A percentile compares a stretch with the other conserved stretches of the same genome.
Evolutionary conservation across 179 eudicot genomes (phyloP).

Genomic region (Vitellaria paradoxa): DNA sequence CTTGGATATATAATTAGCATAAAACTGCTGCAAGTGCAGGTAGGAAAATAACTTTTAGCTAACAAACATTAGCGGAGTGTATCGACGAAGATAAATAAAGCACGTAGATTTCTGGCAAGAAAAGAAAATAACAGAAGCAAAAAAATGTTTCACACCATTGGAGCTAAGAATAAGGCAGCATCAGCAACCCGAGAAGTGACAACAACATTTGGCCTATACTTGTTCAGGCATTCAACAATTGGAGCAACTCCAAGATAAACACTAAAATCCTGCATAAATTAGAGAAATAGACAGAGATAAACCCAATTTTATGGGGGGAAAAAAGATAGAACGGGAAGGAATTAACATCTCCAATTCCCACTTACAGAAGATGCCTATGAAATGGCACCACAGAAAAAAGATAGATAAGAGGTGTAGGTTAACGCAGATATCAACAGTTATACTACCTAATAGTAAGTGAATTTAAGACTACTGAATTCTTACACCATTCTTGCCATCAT

Average conservation of each 20-base stretch:
- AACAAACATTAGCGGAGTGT: background rate
- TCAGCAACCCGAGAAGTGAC: slow-evolving; percentile 98
- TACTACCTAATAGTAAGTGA: background rate
- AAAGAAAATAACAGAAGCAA: background rate
- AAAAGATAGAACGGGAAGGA: background rate
- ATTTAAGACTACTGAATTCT: slow-evolving; percentile 33
- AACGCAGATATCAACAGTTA: background rate
- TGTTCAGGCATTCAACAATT: slow-evolving; percentile 81
- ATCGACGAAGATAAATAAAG: background rate
- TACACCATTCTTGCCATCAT: slow-evolving; percentile 47
- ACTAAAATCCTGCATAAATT: slow-evolving; percentile 58
- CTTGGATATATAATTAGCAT: background rate
- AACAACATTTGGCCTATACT: slow-evolving; percentile 70
- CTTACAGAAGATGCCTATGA: background rate
- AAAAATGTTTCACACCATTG: slow-evolving; percentile 60
- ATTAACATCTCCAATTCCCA: background rate
- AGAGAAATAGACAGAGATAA: slow-evolving; percentile 4
- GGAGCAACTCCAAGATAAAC: slow-evolving; percentile 94
- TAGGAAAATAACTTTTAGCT: background rate
- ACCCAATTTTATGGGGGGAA: background rate
- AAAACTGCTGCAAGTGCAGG: background rate
- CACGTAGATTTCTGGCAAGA: background rate
- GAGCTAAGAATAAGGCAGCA: slow-evolving; percentile 92
- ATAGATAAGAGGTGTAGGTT: background rate
- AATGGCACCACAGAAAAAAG: background rate